These are phyloP conservation scores for Dendrocalamus sinicus DNA, from an alignment of 176 grass and related monocot genomes.

Conservation along the genomic window DNA sequence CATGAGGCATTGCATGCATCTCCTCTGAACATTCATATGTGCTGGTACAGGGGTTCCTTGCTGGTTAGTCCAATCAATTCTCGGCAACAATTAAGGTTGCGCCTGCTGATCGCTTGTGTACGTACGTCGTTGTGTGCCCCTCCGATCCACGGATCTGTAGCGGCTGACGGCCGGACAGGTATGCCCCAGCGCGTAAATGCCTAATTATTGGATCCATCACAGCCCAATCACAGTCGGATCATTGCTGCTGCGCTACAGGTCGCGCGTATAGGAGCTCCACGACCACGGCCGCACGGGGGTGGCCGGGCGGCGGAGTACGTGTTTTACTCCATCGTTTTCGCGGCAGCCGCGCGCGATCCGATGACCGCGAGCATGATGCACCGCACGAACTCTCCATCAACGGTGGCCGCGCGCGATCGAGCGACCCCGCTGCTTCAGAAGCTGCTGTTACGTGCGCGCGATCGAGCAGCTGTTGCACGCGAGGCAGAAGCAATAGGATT, in stretches of 20 bases:
- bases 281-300: background rate
- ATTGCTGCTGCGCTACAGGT: background rate
- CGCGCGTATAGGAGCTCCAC: conserved; percentile 25
- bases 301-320: background rate
- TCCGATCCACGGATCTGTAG: background rate
- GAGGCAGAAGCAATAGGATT: background rate
- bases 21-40: conserved; percentile 50
- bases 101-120: background rate
- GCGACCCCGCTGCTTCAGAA: too few relatives aligned
- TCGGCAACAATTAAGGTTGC: conserved; percentile 22
- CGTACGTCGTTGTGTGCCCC: background rate
- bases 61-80: conserved; percentile 39
- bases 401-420: conserved; percentile 5
- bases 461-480: background rate
- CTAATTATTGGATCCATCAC: conserved; percentile 61
- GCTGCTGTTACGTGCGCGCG: too few relatives aligned
- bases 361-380: background rate
- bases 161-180: conserved; percentile 24
- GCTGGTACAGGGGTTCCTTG: conserved; percentile 39
- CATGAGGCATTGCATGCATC: conserved; percentile 28
- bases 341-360: background rate
- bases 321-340: background rate
- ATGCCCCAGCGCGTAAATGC: conserved; percentile 53
- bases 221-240: conserved; percentile 36
- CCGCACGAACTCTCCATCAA: background rate